These are phyloP conservation scores for Huiozyma naganishii DNA, from an alignment of 805 yeast species.

Conservation along the genomic window DNA sequence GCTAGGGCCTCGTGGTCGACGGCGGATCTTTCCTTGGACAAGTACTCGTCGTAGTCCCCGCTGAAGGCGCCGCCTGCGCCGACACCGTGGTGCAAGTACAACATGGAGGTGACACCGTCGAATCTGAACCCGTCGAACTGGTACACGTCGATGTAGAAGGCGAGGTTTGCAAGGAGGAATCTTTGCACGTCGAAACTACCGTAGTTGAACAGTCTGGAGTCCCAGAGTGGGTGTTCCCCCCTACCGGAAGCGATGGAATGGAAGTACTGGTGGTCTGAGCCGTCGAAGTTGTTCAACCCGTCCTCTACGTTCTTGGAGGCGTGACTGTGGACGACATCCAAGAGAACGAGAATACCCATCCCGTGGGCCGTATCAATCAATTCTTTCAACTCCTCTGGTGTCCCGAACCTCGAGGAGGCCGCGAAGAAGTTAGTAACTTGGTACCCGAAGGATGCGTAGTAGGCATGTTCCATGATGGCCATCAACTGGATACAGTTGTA, in stretches of 20 bases:
- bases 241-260: constrained; percentile 65
- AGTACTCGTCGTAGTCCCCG: constrained; percentile 88
- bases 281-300: constrained; percentile 88
- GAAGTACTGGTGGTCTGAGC: constrained; percentile 90
- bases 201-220: constrained; percentile 87
- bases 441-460: constrained; percentile 96
- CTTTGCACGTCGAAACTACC: constrained; percentile 85
- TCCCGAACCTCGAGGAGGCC: constrained; percentile 77
- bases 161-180: constrained; percentile 73
- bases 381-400: constrained; percentile 90
- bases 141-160: constrained; percentile 72
- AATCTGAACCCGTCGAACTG: constrained; percentile 91
- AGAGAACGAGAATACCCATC: constrained; percentile 71
- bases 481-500: constrained; percentile 89
- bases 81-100: constrained; percentile 85
- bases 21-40: constrained; percentile 50
- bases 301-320: constrained; percentile 91
- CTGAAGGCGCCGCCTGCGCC: constrained; percentile 74
- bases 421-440: constrained; percentile 93
- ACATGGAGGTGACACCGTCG: constrained; percentile 93
- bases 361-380: constrained; percentile 87
- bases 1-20: constrained; percentile 84
- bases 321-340: constrained; percentile 93
- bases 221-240: constrained; percentile 91
- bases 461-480: constrained; percentile 99